Evolutionary conservation across 768 basidiomycete species (phyloP), one percentile per base, ranked within the genome.

Genomic region (Leccinum pellstonianum): DNA sequence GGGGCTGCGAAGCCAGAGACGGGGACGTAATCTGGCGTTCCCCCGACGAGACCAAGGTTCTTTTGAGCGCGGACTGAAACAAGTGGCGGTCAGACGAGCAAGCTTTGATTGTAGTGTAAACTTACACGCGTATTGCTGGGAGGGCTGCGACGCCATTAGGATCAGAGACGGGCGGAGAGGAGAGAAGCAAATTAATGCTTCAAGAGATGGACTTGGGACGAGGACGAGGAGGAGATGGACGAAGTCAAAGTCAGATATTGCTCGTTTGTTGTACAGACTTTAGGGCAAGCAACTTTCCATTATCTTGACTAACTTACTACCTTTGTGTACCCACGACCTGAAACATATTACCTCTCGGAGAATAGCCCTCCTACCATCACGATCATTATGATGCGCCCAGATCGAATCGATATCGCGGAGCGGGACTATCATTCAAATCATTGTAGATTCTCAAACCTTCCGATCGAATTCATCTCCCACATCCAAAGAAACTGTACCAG

Each of bases 71-170:
- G 93, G 80, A 86, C 94, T 68, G 9, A 11, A 62, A 55, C 35
- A 33, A 53, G 66, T 53, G 64, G 35, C 35, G 25, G 47, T 70
- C 55, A 70, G 58, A 68, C 56, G 57, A 59, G 50, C 25, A 38
- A 29, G 19, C 52, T 57, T 59, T 15, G 56, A 58, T 43, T 43
- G 51, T 5, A 50, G 56, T 21, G 57, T 5, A 23, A n/a, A 83
- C 90, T 78, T 55, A 93, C 91, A 91, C 69, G 91, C 86, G 73
- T 90, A 91, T 80, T 93, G 90, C 80, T 91, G 88, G 64, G 88
- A 85, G 62, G 82, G 77, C 75, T 86, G 83, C 62, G 87, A 85
- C 68, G 88, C 83, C 90, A 91, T 46, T 73, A 63, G 59, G 65
- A 66, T 63, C 71, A 70, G 66, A 57, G 38, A 70, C 73, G 69